Percentiles rank a stretch among this genome's conserved stretches.
Evolutionary conservation across 2,329 filamentous ascomycete species (phyloP).

Genomic region (Cadophora luteo-olivacea): DNA sequence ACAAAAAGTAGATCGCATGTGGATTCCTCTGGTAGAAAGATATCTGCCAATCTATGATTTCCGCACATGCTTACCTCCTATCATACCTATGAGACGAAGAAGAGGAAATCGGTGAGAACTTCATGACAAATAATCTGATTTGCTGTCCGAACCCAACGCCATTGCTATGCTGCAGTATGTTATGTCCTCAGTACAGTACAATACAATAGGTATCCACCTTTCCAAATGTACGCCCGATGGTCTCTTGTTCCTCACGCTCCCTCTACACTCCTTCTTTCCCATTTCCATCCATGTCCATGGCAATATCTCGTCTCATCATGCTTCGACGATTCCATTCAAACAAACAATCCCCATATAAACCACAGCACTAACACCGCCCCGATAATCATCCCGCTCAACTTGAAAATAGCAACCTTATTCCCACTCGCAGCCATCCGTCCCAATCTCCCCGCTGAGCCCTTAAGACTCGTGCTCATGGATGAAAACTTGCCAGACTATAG

Average conservation of each 20-base stretch:
- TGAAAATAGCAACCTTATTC: slow-evolving; percentile 89
- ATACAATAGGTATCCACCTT: slow-evolving; percentile 24
- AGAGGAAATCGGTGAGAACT: not conserved
- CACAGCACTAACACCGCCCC: slow-evolving; percentile 77
- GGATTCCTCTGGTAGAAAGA: slow-evolving; percentile 9
- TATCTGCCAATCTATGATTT: slow-evolving; percentile 19
- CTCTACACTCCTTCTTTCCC: too few relatives aligned
- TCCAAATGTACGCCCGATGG: slow-evolving; percentile 9
- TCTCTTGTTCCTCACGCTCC: too few relatives aligned
- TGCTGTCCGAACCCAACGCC: slow-evolving; percentile 37
- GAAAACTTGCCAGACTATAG: slow-evolving; percentile 86
- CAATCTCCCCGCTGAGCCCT: slow-evolving; percentile 81
- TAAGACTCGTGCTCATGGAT: slow-evolving; percentile 80
- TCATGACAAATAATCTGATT: slow-evolving; percentile 13
- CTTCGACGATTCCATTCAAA: too few relatives aligned
- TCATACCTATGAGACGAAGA: not conserved
- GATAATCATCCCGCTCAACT: slow-evolving; percentile 84
- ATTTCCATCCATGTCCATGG: too few relatives aligned
- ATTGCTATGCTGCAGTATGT: slow-evolving; percentile 42
- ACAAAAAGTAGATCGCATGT: slow-evolving; percentile 10
- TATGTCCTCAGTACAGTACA: slow-evolving; percentile 39
- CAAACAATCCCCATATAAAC: slow-evolving; percentile 50
- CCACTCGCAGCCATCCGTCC: slow-evolving; percentile 90
- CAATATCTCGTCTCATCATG: too few relatives aligned
- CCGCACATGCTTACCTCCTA: not conserved